Base-by-base conservation (phyloP, 2,329 filamentous ascomycete species). In the Spiromastix sp. region DNA sequence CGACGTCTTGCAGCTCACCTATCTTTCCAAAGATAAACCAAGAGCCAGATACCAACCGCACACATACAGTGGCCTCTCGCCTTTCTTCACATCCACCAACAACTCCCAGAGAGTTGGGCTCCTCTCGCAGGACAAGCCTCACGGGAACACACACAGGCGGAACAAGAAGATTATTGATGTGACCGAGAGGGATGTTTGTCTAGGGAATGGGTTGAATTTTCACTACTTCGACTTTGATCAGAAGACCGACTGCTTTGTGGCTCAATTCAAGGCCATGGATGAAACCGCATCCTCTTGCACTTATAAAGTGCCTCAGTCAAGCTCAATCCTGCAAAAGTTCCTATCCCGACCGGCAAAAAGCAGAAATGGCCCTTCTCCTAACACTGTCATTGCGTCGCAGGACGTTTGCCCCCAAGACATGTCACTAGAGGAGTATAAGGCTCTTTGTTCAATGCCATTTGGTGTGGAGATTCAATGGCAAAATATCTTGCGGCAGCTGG, bases 401-500 rank as follows among this genome's bases (percentile, higher is more conserved):
- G 52, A 45, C 0, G 34, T 49, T 0, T 77, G 72, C 32, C 72
- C 75, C 0, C 6, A 36, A 0, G 45, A 64, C 18, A 55, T 81
- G 38, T 59, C 66, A 0, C 39, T 74, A 0, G 64, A 67, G 0
- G 73, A 81, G 34, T 78, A 66, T 47, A 68, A 71, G 31, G 57
- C 64, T 0, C 62, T 78, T 9, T 57, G 60, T 0, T 47, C 63
- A 0, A 42, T 79, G 2, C 61, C 68, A 0, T 47, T 67, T 2
- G 73, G 73, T 0, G 39, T 58, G n/a, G 46, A 51, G 1, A 51
- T 76, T 9, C 69, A 74, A 32, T 79, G 72, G 68, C 46, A 59
- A 4, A 79, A 77, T 36, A 65, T 80, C 2, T 47, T 75, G 0
- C 45, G 59, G 1, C 66, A 77, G 43, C 49, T 79, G 2, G 50